Base-by-base conservation (phyloP, 148 eudicot genomes). In the Euryodendron excelsum region DNA sequence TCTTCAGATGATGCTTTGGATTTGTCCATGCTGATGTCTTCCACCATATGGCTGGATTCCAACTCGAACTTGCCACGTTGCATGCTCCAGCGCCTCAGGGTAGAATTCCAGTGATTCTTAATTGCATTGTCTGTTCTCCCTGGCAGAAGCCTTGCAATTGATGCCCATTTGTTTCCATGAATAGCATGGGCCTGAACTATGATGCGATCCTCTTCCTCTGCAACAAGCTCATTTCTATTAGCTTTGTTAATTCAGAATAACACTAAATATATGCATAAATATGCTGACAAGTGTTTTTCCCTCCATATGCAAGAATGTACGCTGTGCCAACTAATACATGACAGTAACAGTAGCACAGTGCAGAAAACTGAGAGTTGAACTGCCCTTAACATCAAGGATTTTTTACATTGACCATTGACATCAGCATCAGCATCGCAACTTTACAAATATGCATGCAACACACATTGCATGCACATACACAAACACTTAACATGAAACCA, bases 101-200 rank as follows among this genome's bases (percentile, higher is more conserved):
- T 89, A 58, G 95, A 91, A 81, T 89, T 89, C 95, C 95, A 91
- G 81, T 91, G 95, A 69, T 88, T 89, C 78, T 91, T 91, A 3
- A 91, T 88, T 5, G 95, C 86, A 56, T 91, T 91, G 73, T 89
- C 95, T 21, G 95, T 91, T 81, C 93, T 88, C 9, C 95, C 95
- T 3, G 90, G 90, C 68, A 91, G 75, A 52, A 91, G 85, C 81
- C 81, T 83, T 62, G 95, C 91, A 4, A 91, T 89, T 36, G 84
- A 72, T 67, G 95, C 95, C 96, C 96, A 91, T 83, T 88, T 91
- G 83, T 91, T 91, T 23, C 93, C 96, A 77, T 89, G 93, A 75
- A 84, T 52, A 0, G 91, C 78, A 56, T 90, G 93, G 14, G 91
- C 90, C 61, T 82, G 62, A 64, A 88, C 79, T 48, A 89, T 91